phyloP scores from a whole-genome alignment of 1,284 basidiomycete species.

The Pseudozyma sp. region DNA sequence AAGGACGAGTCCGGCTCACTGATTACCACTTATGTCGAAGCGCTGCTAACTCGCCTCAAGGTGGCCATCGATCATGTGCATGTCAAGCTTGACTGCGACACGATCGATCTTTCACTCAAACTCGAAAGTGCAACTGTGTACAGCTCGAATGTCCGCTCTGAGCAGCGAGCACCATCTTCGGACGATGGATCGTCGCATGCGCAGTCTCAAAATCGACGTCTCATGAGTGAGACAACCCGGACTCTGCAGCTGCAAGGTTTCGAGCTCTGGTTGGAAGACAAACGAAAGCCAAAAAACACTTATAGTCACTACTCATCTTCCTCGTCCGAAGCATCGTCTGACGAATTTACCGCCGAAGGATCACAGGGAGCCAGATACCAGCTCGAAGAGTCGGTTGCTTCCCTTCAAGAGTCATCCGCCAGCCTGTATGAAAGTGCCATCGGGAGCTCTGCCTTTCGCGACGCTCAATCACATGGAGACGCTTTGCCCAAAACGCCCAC shows the following conservation, averaged over 20 bases:
- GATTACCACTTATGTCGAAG: conserved; percentile 52
- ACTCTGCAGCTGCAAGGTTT: conserved; percentile 24
- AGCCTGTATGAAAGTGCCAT: conserved; percentile 50
- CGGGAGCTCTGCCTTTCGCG: conserved; percentile 9
- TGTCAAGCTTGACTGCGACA: conserved; percentile 24
- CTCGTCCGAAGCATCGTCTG: conserved; percentile 26
- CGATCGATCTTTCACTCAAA: conserved; percentile 26
- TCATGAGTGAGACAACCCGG: conserved; percentile 30
- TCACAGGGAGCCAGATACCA: not conserved
- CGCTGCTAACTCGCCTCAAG: conserved; percentile 52
- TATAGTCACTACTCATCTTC: conserved; percentile 14
- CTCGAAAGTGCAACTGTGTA: conserved; percentile 21
- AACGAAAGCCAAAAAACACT: not conserved
- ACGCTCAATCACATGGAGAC: not conserved
- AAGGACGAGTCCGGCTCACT: conserved; percentile 28
- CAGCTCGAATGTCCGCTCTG: conserved; percentile 34
- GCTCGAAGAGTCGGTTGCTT: conserved; percentile 18
- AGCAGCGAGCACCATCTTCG: conserved; percentile 3
- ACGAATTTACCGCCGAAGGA: not conserved
- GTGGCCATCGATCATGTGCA: conserved; percentile 33
- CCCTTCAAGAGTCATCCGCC: conserved; percentile 31
- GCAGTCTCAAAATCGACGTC: not conserved
- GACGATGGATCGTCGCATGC: not conserved
- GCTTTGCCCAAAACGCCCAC: too few species aligned
- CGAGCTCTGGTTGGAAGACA: conserved; percentile 28